Percentiles rank a stretch among this genome's conserved stretches.
Conservation (phyloP, 2,329 filamentous ascomycete genomes). For the Coniella vitis region DNA sequence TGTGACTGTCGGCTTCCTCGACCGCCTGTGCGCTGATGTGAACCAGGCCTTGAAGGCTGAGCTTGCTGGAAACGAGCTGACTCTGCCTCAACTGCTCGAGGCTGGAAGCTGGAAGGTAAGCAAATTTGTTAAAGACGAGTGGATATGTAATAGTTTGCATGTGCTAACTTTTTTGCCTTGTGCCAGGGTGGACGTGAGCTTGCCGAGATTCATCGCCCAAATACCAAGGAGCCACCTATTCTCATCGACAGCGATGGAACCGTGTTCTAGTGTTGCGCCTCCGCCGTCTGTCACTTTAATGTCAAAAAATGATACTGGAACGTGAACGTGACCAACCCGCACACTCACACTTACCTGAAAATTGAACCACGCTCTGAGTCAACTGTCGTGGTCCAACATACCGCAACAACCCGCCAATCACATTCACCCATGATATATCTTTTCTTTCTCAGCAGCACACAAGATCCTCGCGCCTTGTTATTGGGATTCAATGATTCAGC, state of each 20-base stretch:
- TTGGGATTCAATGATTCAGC: no score
- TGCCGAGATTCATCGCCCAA: slow-evolving; percentile 89
- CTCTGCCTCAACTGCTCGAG: slow-evolving; percentile 82
- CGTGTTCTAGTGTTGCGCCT: slow-evolving; percentile 60
- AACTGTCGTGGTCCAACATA: no score
- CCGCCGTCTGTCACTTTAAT: slow-evolving; percentile 1
- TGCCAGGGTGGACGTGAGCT: slow-evolving; percentile 81
- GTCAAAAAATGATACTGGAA: no score
- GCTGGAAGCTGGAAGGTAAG: slow-evolving; percentile 96
- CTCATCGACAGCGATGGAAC: slow-evolving; percentile 95
- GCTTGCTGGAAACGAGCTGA: slow-evolving; percentile 65
- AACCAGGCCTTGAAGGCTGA: slow-evolving; percentile 57
- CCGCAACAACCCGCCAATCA: no score
- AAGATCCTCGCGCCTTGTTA: no score
- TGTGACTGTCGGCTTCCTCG: slow-evolving; percentile 54
- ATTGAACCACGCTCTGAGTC: neutral
- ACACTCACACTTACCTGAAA: neutral
- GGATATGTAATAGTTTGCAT: no score
- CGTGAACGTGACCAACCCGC: no score
- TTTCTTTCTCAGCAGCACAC: no score
- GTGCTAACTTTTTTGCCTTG: no score
- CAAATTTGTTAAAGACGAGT: neutral
- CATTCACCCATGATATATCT: no score
- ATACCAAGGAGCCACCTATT: slow-evolving; percentile 94
- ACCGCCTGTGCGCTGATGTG: slow-evolving; percentile 44